Evolutionary conservation across 2,329 filamentous ascomycete species (phyloP).

Genomic region (Laburnicola sp.): DNA sequence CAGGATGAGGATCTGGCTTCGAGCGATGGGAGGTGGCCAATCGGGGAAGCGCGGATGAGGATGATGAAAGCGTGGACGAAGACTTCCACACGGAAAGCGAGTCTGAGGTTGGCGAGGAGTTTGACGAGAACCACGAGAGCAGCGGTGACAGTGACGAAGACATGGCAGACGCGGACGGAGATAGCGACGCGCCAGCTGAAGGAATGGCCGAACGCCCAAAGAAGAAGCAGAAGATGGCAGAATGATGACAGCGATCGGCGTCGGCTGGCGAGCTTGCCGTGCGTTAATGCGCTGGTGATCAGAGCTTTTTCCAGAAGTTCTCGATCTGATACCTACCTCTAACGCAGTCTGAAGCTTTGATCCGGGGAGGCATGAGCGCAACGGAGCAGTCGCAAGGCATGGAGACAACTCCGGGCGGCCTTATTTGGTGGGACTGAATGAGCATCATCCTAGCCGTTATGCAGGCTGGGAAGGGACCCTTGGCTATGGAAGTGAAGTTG

Average conservation of each 20-base stretch:
- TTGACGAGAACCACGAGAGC: constrained; percentile 87
- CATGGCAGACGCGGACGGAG: constrained; percentile 64
- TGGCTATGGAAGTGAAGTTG: constrained; percentile 15
- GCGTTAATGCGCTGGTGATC: constrained; percentile 28
- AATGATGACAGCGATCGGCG: constrained; percentile 25
- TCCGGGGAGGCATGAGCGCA: constrained; percentile 24
- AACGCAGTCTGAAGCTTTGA: constrained; percentile 8
- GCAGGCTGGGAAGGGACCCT: constrained; percentile 12
- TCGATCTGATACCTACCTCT: constrained; percentile 10
- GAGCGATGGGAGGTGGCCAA: constrained; percentile 78
- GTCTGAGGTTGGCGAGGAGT: constrained; percentile 95
- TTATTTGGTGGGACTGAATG: constrained; percentile 17
- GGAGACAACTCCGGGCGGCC: constrained; percentile 24
- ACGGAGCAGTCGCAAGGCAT: constrained; percentile 5
- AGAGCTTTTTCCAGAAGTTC: constrained; percentile 25
- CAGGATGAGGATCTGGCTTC: constrained; percentile 80
- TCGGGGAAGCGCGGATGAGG: constrained; percentile 91
- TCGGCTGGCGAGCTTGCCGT: constrained; percentile 8
- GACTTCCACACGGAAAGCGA: constrained; percentile 93
- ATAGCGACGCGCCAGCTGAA: constrained; percentile 57
- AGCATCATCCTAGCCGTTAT: constrained; percentile 14
- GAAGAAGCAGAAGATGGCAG: constrained; percentile 63
- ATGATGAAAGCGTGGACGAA: constrained; percentile 92
- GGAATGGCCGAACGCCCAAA: constrained; percentile 62
- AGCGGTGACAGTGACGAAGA: constrained; percentile 71